Base-by-base conservation (phyloP, 2,329 filamentous ascomycete genomes). In the Pseudocercospora pini-densiflorae region DNA sequence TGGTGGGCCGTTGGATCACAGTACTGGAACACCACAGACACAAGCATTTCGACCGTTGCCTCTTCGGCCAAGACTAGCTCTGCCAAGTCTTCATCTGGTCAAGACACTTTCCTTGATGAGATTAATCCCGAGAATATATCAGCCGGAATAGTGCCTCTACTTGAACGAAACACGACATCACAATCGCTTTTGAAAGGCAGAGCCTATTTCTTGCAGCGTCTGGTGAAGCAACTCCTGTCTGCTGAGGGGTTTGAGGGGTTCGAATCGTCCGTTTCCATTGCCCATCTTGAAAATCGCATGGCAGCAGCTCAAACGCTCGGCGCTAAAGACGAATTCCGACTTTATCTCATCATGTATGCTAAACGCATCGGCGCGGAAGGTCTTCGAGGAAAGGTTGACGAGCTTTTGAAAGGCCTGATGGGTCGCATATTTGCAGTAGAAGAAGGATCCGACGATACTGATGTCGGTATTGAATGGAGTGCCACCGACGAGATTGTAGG, bases 1-100 rank as follows among this genome's bases (percentile, higher is more conserved):
- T 99, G 95, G 95, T 99, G 95, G 93, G 94, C 94, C 0, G 93
- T 98, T 0, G 94, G 94, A 19, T 97, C 92, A 72, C 95, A 99
- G 77, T 99, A 99, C 78, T 99, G 95, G 96, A 98, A 99, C 79
- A 96, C 93, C 0, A 97, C 93, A 61, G 95, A 97, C 75, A 93
- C 93, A 1, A 93, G 93, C 0, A 89, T 97, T 61, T 90, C 91
- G 57, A 92, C 93, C 59, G 80, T 97, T 43, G 89, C 93, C 70
- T 89, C 92, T 1, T 90, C 89, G 0, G 59, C 59, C 1, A 69
- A 66, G n/a, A 36, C 59, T 2, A 71, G 68, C n/a, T 51, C 62
- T 31, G 59, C 53, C 12, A 61, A 70, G 23, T 64, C 61, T n/a
- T 62, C 65, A 29, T 59, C 31, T 21, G 69, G 68, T 27, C 88